Base-by-base conservation (phyloP, 2,329 filamentous ascomycete genomes). In the Pestalotiopsis sp. region DNA sequence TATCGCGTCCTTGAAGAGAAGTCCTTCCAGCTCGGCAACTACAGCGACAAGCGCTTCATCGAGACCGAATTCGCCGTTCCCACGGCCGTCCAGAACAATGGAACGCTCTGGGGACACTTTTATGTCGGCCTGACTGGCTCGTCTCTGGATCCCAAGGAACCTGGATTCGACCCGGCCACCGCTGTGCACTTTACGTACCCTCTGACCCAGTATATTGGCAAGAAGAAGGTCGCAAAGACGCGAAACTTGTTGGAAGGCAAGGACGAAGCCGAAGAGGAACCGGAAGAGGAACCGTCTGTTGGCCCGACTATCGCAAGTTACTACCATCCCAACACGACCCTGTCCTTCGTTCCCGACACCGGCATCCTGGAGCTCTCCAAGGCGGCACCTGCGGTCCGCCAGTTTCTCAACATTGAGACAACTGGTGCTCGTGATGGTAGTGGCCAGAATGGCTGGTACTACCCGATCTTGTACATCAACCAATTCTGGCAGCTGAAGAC, bases 401-500 rank as follows among this genome's bases (percentile, higher is more conserved):
- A 94, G 76, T 96, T 92, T 78, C 84, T 98, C 49, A 90, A 90
- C 61, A 86, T 97, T 39, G 96, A 98, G 79, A 81, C 88, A 2
- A 94, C 90, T 2, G 93, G 92, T 61, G 93, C 94, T 59, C 90
- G 96, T 70, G 96, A 99, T 79, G 90, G 86, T 2, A 90, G 90
- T 14, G 96, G 96, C 49, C 89, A 95, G 81, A 94, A 98, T 81
- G 91, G 92, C 70, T 99, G 95, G 95, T 99, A 98, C 74, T 91
- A 90, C 77, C 96, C 96, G 4, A 89, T 98, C 59, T 83, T 98
- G 52, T 99, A 94, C 78, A 85, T 96, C 78, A 99, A 99, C 82
- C 97, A 92, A 4, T 99, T 99, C 82, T 99, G 96, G 96, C 95
- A 98, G 81, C 86, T 99, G 72, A 93, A 89, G 78, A 91, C 87